Conservation (phyloP, 306 rosid genomes). For the Trifolium pratense region DNA sequence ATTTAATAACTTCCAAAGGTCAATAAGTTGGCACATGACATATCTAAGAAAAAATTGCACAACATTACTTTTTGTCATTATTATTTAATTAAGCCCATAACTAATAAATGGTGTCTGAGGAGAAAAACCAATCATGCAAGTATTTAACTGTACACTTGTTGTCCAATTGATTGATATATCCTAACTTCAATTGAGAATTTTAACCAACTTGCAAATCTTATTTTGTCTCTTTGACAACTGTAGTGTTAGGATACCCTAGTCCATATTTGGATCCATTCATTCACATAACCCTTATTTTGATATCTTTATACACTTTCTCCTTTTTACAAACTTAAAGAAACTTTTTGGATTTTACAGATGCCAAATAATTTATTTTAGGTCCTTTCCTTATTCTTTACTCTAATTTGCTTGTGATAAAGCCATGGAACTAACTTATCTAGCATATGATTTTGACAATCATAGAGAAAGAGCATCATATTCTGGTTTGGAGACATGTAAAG, state of each 20-base stretch:
- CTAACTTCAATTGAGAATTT: slow-evolving; percentile 18
- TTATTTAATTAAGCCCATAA: slow-evolving; percentile 38
- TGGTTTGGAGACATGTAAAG: slow-evolving; percentile 5
- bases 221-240: slow-evolving; percentile 48
- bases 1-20: not conserved
- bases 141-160: slow-evolving; percentile 17
- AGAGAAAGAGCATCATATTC: slow-evolving; percentile 36
- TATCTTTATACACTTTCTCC: slow-evolving; percentile 23
- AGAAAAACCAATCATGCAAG: slow-evolving; percentile 37
- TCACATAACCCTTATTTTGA: not conserved
- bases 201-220: slow-evolving; percentile 38
- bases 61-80: slow-evolving; percentile 29
- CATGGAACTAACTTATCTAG: slow-evolving; percentile 38
- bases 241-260: slow-evolving; percentile 27
- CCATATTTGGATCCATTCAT: slow-evolving; percentile 31
- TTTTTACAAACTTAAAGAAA: slow-evolving; percentile 24
- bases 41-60: too few relatives aligned
- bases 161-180: slow-evolving; percentile 31
- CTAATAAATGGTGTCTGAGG: slow-evolving; percentile 9
- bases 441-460: slow-evolving; percentile 37
- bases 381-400: slow-evolving; percentile 3
- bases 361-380: slow-evolving; percentile 18
- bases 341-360: slow-evolving; percentile 25
- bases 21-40: too few relatives aligned
- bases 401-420: slow-evolving; percentile 12